Evolutionary conservation across 73 alveolate genomes (phyloP).

Genomic region (Durusdinium trenchii): DNA sequence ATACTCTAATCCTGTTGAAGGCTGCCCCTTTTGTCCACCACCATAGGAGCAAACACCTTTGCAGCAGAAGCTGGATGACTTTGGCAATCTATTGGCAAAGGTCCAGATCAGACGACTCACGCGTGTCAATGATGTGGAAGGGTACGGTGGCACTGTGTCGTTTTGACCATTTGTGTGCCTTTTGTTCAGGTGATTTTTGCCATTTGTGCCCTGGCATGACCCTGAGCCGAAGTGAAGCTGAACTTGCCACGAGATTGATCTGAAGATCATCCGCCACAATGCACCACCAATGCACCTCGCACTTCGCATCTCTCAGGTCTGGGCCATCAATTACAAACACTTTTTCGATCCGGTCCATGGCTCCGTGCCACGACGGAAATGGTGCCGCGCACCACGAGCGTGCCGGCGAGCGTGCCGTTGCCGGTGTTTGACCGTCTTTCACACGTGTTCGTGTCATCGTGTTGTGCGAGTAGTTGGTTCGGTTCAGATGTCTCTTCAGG

Average conservation of each 20-base stretch:
- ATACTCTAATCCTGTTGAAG: too few relatives aligned
- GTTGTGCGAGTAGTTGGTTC: not conserved
- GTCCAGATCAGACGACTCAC: not conserved
- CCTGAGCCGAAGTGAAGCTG: too few relatives aligned
- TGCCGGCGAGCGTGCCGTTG: not conserved
- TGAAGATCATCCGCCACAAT: not conserved
- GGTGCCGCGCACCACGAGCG: too few relatives aligned
- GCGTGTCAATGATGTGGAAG: not conserved
- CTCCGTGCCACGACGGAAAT: conserved; percentile 40
- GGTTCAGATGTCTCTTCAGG: conserved; percentile 11
- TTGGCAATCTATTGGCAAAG: conserved; percentile 96
- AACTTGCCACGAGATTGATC: too few relatives aligned
- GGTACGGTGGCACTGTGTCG: not conserved
- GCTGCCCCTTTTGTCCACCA: too few relatives aligned
- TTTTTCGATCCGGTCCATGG: conserved; percentile 93
- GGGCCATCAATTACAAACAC: conserved; percentile 90
- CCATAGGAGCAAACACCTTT: conserved; percentile 98
- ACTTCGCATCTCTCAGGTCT: conserved; percentile 28
- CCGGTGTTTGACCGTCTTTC: not conserved
- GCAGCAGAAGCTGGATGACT: conserved; percentile 98
- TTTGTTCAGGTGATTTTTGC: conserved; percentile 73
- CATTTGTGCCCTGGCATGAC: conserved; percentile 44
- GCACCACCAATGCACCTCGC: not conserved
- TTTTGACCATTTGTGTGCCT: not conserved
- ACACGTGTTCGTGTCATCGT: not conserved